Evolutionary conservation across 306 rosid species (phyloP), one percentile per base, ranked within the genome.

Genomic region (Ochetophila trinervis): DNA sequence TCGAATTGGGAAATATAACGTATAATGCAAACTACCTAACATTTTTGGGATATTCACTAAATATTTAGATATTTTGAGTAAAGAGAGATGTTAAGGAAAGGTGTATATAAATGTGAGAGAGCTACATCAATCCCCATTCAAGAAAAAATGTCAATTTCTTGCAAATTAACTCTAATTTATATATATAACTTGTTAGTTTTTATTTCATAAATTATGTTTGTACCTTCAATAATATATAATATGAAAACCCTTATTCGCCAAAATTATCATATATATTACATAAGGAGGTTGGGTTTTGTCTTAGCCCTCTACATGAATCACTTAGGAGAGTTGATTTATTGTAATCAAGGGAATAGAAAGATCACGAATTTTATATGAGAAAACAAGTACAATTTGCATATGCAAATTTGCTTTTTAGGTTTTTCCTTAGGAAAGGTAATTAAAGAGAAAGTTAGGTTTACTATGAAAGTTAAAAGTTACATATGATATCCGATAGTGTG

Each of bases 401-500:
- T 21, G 60, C 67, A 64, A 21, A 68, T 53, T 53, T 65, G 57
- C 66, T 49, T 19, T 27, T 66, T n/a, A 52, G n/a, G n/a, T n/a
- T 24, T 68, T 61, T 24, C 17, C 1, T 49, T 40, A 40, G 45
- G 13, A 58, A n/a, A 67, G 36, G 68, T 53, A 27, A 27, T 27
- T 27, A 80, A 76, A 71, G 81, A 16, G 56, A 50, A 67, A 65
- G 79, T 73, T 76, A 65, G 71, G 76, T 57, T 76, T 72, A 53
- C 74, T 64, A 9, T 50, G 42, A 72, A n/a, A 40, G 45, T 8
- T 10, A 40, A 6, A 27, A 27, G 32, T 27, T 27, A 27, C 32
- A 27, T 27, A 27, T 27, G 4, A 2, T 4, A 27, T 27, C 32
- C 4, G 3, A 27, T 27, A 4, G 32, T 27, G 32, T 27, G 32